Conservation (phyloP, 345 rosid genomes). For the Dipteronia dyeriana region DNA sequence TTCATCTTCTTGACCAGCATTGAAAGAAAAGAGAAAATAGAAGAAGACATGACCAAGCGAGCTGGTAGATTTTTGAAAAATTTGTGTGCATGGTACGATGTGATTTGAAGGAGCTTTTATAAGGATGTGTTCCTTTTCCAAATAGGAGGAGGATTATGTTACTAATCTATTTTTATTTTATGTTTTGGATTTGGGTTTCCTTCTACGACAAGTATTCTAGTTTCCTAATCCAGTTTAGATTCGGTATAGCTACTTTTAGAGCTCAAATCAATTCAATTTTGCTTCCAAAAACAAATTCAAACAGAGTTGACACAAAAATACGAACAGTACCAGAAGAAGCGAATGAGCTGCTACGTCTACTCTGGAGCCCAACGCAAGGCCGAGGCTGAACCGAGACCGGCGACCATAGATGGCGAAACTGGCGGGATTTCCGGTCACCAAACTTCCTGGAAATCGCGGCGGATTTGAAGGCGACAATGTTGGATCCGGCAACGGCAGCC, state of each 20-base stretch:
- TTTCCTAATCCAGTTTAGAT: too few relatives aligned
- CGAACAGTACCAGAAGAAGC: slow-evolving; percentile 53
- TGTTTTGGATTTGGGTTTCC: not conserved
- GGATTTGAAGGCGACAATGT: slow-evolving; percentile 47
- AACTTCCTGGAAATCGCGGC: slow-evolving; percentile 32
- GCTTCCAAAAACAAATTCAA: not conserved
- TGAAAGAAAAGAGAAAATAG: not conserved
- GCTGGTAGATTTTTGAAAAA: too few relatives aligned
- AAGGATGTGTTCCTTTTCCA: not conserved
- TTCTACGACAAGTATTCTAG: too few relatives aligned
- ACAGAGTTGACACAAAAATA: not conserved
- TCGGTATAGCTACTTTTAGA: not conserved
- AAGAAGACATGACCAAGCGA: not conserved
- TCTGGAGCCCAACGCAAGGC: slow-evolving; percentile 42
- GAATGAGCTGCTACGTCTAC: slow-evolving; percentile 43
- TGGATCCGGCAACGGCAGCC: slow-evolving; percentile 69
- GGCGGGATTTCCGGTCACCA: slow-evolving; percentile 40
- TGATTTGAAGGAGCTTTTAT: too few relatives aligned
- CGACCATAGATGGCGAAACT: slow-evolving; percentile 51
- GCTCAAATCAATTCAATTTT: not conserved
- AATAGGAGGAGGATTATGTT: not conserved
- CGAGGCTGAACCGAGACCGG: slow-evolving; percentile 38
- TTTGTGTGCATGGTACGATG: too few relatives aligned
- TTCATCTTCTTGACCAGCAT: not conserved
- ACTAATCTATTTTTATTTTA: too few relatives aligned